These are phyloP conservation scores for Candida pseudofarinosa DNA, from an alignment of 805 yeast species.

Conservation along the genomic window DNA sequence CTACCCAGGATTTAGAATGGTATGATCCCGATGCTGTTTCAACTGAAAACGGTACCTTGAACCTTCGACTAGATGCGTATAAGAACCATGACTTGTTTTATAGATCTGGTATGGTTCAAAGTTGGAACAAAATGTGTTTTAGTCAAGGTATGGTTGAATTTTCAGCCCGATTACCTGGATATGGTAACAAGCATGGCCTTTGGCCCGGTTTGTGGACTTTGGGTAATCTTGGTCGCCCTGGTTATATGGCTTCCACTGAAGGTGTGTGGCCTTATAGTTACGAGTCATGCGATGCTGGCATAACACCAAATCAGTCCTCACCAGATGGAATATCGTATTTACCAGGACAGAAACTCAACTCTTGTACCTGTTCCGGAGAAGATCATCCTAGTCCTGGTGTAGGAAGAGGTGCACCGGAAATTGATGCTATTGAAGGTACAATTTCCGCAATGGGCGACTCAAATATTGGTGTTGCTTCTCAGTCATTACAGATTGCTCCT, in stretches of 20 bases:
- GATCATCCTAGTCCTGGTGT: constrained; percentile 84
- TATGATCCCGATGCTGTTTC: constrained; percentile 87
- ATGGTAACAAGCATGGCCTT: constrained; percentile 72
- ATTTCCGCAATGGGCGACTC: constrained; percentile 43
- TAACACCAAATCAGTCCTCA: constrained; percentile 88
- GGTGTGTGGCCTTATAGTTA: constrained; percentile 96
- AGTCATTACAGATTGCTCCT: constrained; percentile 91
- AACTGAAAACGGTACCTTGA: constrained; percentile 69
- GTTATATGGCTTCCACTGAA: constrained; percentile 79
- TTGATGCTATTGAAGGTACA: constrained; percentile 86
- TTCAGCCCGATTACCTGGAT: constrained; percentile 74
- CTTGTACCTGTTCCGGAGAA: constrained; percentile 77
- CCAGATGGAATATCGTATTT: constrained; percentile 84
- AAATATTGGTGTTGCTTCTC: constrained; percentile 69
- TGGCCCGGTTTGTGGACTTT: constrained; percentile 98
- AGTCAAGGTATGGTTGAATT: constrained; percentile 79
- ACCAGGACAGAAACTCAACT: constrained; percentile 75
- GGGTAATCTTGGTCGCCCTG: constrained; percentile 92
- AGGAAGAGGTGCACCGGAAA: constrained; percentile 95
- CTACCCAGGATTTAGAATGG: constrained; percentile 91
- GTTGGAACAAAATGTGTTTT: constrained; percentile 89
- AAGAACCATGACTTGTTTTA: constrained; percentile 74
- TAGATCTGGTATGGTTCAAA: constrained; percentile 87
- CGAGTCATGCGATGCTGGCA: constrained; percentile 86
- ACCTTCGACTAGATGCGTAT: constrained; percentile 74